Evolutionary conservation across 805 yeast species (phyloP).

Genomic region (Lachancea waltii): DNA sequence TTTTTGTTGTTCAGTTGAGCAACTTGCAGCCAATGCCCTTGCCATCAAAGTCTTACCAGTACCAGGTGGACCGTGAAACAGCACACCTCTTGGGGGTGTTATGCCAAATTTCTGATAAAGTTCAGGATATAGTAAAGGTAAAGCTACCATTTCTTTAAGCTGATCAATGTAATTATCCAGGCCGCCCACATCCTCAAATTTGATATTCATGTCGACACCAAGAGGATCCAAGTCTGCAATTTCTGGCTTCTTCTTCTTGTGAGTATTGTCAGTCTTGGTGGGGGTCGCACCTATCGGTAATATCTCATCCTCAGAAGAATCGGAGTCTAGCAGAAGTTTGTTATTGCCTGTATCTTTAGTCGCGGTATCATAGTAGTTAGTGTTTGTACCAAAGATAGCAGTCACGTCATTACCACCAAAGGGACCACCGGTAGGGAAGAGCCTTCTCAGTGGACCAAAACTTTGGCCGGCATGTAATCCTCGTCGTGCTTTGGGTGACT

Average conservation of each 20-base stretch:
- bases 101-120: slow-evolving; percentile 82
- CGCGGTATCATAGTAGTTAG: slow-evolving; percentile 32
- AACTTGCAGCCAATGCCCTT: slow-evolving; percentile 91
- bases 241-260: slow-evolving; percentile 46
- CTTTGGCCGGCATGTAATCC: slow-evolving; percentile 36
- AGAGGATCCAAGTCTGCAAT: slow-evolving; percentile 89
- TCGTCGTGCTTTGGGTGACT: slow-evolving; percentile 34
- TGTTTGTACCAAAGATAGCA: slow-evolving; percentile 69
- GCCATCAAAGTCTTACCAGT: slow-evolving; percentile 99
- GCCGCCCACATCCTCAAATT: slow-evolving; percentile 84
- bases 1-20: slow-evolving; percentile 75
- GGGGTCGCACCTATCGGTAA: slow-evolving; percentile 39
- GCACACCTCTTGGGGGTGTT: slow-evolving; percentile 94
- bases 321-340: slow-evolving; percentile 41
- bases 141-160: slow-evolving; percentile 91
- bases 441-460: slow-evolving; percentile 51
- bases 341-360: slow-evolving; percentile 28
- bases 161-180: slow-evolving; percentile 85
- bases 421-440: slow-evolving; percentile 94
- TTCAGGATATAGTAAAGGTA: slow-evolving; percentile 91
- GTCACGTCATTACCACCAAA: slow-evolving; percentile 94
- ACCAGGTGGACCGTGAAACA: slow-evolving; percentile 99
- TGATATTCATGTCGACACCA: slow-evolving; percentile 82
- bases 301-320: slow-evolving; percentile 59
- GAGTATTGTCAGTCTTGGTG: slow-evolving; percentile 28